Conservation (phyloP, 1,284 basidiomycete species). For the Phaffia rhodozyma region DNA sequence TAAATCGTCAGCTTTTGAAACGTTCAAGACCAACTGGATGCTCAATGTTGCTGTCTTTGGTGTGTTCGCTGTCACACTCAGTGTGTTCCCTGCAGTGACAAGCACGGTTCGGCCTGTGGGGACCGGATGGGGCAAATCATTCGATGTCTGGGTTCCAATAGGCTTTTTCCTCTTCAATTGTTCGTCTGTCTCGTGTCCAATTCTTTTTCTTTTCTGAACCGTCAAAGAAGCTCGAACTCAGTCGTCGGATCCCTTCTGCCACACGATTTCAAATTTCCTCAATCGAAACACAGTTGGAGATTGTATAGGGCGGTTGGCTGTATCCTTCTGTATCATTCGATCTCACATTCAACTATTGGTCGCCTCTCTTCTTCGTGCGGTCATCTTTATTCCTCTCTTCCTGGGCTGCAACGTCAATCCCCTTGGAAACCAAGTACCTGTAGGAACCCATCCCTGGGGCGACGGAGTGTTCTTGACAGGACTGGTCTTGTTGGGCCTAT, state of each 20-base stretch:
- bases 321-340: constrained; percentile 58
- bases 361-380: constrained; percentile 54
- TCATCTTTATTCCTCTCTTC: constrained; percentile 66
- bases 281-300: constrained; percentile 67
- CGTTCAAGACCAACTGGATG: constrained; percentile 47
- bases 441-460: constrained; percentile 32
- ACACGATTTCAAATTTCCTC: too few relatives aligned
- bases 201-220: constrained; percentile 2
- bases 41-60: constrained; percentile 63
- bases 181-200: constrained; percentile 22
- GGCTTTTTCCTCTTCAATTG: constrained; percentile 38
- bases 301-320: constrained; percentile 59
- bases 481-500: constrained; percentile 56
- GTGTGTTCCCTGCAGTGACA: constrained; percentile 75
- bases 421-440: constrained; percentile 42
- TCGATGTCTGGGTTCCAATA: constrained; percentile 33
- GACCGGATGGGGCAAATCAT: neutral
- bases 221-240: too few relatives aligned
- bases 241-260: too few relatives aligned
- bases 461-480: constrained; percentile 63
- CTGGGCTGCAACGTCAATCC: constrained; percentile 63
- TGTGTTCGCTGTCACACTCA: constrained; percentile 64
- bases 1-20: neutral
- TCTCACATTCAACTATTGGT: constrained; percentile 45
- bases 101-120: constrained; percentile 57